phyloP scores from a whole-genome alignment of 106 monocot species.

The Allium cepa region DNA sequence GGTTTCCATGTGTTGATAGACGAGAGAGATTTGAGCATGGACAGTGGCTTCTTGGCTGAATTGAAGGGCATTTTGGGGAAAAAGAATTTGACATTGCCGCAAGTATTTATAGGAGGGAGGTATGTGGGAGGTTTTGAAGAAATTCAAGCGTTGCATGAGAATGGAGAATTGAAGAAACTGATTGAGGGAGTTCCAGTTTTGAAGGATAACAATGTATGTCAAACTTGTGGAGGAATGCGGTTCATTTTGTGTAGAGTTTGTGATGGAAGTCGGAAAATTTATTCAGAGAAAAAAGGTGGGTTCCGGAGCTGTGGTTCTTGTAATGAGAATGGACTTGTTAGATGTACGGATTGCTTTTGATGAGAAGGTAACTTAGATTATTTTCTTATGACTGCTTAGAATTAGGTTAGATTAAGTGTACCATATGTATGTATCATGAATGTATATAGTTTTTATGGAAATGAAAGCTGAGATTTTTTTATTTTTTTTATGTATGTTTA shows the following conservation, averaged over 20 bases:
- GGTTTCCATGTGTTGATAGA: conserved; percentile 42
- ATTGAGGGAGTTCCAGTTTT: conserved; percentile 37
- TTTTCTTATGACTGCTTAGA: too few species aligned
- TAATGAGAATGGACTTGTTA: conserved; percentile 68
- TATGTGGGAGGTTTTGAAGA: conserved; percentile 79
- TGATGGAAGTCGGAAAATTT: conserved; percentile 49
- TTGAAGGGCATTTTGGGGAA: conserved; percentile 25
- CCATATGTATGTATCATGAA: too few species aligned
- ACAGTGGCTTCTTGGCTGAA: conserved; percentile 42
- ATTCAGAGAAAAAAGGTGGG: conserved; percentile 34
- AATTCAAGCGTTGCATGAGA: conserved; percentile 59
- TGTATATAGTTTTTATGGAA: too few species aligned
- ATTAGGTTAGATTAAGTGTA: too few species aligned
- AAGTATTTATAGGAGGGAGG: conserved; percentile 57
- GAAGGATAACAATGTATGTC: conserved; percentile 18
- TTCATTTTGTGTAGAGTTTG: conserved; percentile 62
- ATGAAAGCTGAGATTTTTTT: too few species aligned
- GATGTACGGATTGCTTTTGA: conserved; percentile 27
- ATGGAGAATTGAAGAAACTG: conserved; percentile 48
- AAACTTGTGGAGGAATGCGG: conserved; percentile 42
- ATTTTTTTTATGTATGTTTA: too few species aligned
- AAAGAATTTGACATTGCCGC: conserved; percentile 30
- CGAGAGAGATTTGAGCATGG: conserved; percentile 61
- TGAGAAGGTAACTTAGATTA: too few species aligned
- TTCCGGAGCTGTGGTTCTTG: conserved; percentile 47